Conservation (phyloP, 257 asterid genomes). For the Jacaranda mimosifolia region DNA sequence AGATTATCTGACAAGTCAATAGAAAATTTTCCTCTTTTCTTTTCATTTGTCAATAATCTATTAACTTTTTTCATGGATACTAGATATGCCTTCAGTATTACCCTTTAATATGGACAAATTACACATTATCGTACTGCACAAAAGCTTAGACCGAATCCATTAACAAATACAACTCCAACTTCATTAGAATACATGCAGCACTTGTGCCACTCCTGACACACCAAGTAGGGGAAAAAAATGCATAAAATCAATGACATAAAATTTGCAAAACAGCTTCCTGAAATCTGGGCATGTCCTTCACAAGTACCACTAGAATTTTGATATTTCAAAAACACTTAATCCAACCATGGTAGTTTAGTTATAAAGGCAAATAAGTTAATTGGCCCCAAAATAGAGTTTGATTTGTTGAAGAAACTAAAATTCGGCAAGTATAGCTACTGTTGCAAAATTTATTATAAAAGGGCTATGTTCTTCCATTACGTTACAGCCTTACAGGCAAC, state of each 20-base stretch:
- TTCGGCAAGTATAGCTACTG: not conserved
- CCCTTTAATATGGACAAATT: slow-evolving; percentile 4
- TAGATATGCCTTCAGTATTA: not conserved
- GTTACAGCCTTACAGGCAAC: slow-evolving; percentile 7
- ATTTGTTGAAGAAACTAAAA: not conserved
- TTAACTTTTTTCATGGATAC: not conserved
- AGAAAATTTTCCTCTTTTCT: not conserved
- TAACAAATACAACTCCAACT: slow-evolving; percentile 7
- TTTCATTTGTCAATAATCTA: not conserved
- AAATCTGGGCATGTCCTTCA: slow-evolving; percentile 24
- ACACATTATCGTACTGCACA: slow-evolving; percentile 1
- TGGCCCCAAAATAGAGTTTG: not conserved
- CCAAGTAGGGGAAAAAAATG: not conserved
- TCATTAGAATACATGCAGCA: slow-evolving; percentile 1
- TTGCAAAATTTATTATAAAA: not conserved
- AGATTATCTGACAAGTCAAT: slow-evolving; percentile 28
- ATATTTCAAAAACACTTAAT: not conserved
- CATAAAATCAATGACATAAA: not conserved
- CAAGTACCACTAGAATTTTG: not conserved
- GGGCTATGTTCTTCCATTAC: not conserved
- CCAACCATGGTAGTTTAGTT: not conserved
- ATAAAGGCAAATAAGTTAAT: not conserved
- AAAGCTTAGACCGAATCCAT: slow-evolving; percentile 18
- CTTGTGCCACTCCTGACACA: not conserved
- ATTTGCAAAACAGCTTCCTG: not conserved